phyloP scores from a whole-genome alignment of 1,139 yeast genomes.

The Hansenula anomala region DNA sequence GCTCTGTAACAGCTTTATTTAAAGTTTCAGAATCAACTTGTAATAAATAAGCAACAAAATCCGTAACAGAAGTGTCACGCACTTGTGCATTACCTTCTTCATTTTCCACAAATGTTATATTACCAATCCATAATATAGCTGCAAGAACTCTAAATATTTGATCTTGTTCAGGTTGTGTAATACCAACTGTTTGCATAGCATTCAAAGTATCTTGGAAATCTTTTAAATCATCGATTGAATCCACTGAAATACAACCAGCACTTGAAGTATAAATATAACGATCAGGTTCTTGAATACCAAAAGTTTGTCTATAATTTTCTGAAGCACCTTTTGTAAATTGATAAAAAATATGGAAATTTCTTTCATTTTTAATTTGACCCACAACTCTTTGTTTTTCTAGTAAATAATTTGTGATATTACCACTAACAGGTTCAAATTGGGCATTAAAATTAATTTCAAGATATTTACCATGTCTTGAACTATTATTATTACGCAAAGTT shows the following conservation, averaged over 20 bases:
- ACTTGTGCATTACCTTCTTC: conserved; percentile 82
- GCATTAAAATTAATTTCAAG: conserved; percentile 85
- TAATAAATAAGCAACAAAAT: conserved; percentile 86
- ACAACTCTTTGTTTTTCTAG: conserved; percentile 96
- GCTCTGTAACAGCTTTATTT: conserved; percentile 65
- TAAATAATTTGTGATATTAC: conserved; percentile 91
- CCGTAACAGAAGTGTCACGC: conserved; percentile 82
- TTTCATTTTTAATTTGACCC: conserved; percentile 84
- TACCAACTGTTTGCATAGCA: conserved; percentile 88
- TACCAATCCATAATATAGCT: conserved; percentile 91
- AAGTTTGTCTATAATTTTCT: conserved; percentile 73
- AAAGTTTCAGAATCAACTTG: conserved; percentile 72
- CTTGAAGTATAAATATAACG: conserved; percentile 85
- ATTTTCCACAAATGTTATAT: conserved; percentile 79
- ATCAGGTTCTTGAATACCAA: conserved; percentile 92
- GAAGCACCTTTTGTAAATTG: conserved; percentile 93
- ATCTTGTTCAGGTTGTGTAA: conserved; percentile 79
- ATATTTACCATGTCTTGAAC: conserved; percentile 97
- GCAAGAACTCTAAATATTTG: conserved; percentile 83
- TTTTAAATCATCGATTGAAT: conserved; percentile 75
- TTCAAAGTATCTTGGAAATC: conserved; percentile 77
- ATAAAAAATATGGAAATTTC: conserved; percentile 96
- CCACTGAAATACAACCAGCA: conserved; percentile 81
- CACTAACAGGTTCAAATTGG: conserved; percentile 86
- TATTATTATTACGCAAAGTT: conserved; percentile 91